Percentiles rank a stretch among this genome's conserved stretches.
Conservation (phyloP, 768 basidiomycete genomes). For the Strobilomyces dryophilus region DNA sequence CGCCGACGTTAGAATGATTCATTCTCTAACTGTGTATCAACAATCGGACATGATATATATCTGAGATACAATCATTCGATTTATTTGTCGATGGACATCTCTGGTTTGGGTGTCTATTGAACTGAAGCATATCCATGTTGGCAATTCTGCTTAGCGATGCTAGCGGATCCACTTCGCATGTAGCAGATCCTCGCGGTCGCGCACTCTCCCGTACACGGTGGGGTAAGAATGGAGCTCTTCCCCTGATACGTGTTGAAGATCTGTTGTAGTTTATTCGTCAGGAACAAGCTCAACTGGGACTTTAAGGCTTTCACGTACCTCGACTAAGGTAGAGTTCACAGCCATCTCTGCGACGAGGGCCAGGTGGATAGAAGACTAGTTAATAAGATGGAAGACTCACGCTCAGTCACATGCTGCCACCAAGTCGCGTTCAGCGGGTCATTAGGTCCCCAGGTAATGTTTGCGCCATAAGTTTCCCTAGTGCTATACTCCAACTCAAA, state of each 20-base stretch:
- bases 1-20: constrained; percentile 36
- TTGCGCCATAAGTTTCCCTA: constrained; percentile 59
- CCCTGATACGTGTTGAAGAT: constrained; percentile 70
- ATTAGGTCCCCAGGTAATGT: constrained; percentile 50
- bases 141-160: constrained; percentile 59
- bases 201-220: constrained; percentile 59
- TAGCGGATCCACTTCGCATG: constrained; percentile 68
- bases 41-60: constrained; percentile 4
- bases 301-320: constrained; percentile 35
- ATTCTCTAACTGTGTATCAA: constrained; percentile 12
- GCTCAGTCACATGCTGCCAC: constrained; percentile 79
- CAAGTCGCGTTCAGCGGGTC: constrained; percentile 79
- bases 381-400: constrained; percentile 33
- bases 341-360: constrained; percentile 47
- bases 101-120: constrained; percentile 28
- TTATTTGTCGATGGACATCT: background rate
- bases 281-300: background rate
- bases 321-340: constrained; percentile 50
- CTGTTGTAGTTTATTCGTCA: constrained; percentile 35
- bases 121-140: constrained; percentile 61
- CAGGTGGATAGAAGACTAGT: background rate
- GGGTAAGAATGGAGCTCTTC: constrained; percentile 54
- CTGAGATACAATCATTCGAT: background rate
- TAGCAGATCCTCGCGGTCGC: constrained; percentile 69
- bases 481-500: constrained; percentile 65